phyloP scores from a whole-genome alignment of 2,329 filamentous ascomycete species.

The Thelonectria discophora region DNA sequence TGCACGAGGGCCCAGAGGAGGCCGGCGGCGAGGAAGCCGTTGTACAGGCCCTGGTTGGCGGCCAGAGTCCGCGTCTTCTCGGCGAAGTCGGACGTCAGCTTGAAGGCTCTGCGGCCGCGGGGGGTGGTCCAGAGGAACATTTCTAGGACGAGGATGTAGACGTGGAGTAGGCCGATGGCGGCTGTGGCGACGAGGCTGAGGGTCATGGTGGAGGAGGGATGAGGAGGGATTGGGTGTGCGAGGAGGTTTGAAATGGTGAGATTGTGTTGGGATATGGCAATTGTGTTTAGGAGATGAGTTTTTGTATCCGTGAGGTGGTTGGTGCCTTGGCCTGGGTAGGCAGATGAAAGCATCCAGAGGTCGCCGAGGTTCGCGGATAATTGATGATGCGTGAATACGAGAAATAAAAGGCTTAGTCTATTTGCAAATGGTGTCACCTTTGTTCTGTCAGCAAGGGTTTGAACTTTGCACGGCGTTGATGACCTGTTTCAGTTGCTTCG shows the following conservation, averaged over 20 bases:
- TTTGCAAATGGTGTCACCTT: slow-evolving; percentile 4
- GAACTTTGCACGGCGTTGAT: not conserved
- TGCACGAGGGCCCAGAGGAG: slow-evolving; percentile 58
- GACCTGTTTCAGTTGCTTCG: not conserved
- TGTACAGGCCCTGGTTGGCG: slow-evolving; percentile 63
- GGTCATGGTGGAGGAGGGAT: slow-evolving; percentile 43
- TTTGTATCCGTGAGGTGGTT: not conserved
- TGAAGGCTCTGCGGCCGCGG: slow-evolving; percentile 55
- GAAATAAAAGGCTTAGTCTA: slow-evolving; percentile 7
- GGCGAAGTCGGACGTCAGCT: slow-evolving; percentile 55
- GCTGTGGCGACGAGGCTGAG: slow-evolving; percentile 48
- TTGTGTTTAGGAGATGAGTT: not conserved
- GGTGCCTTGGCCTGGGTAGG: not conserved
- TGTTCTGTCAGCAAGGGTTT: not conserved
- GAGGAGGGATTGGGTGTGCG: not conserved
- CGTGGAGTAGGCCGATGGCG: slow-evolving; percentile 53
- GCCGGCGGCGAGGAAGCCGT: slow-evolving; percentile 61
- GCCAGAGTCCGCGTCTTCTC: slow-evolving; percentile 55
- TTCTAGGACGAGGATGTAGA: slow-evolving; percentile 60
- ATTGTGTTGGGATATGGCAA: not conserved
- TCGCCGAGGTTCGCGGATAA: slow-evolving; percentile 21
- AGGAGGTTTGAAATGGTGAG: not conserved
- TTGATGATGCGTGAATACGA: slow-evolving; percentile 30
- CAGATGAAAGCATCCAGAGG: not conserved
- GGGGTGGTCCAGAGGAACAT: slow-evolving; percentile 61